Base-by-base conservation (phyloP, 768 basidiomycete species). In the Lentinula raphanica region DNA sequence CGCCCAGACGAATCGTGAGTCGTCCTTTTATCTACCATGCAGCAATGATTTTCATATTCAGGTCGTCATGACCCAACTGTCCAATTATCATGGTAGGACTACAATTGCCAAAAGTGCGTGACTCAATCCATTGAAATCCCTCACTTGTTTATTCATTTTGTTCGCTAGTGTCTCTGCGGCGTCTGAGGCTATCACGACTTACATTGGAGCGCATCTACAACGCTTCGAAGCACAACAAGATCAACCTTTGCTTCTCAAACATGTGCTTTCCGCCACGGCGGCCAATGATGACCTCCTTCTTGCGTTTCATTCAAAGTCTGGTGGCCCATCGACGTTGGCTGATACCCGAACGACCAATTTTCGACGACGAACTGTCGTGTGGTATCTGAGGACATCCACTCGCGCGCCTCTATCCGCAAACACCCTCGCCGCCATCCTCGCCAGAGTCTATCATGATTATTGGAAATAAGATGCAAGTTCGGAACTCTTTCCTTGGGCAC, bases 1-100 rank as follows among this genome's bases (percentile, higher is more conserved):
- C 23, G 81, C 82, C 1, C 83, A 86, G 31, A 92, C 90, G 81
- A 79, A 86, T 35, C 81, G 89, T 87, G 67, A 60, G 87, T 77
- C 31, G 11, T 48, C 23, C 42, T n/a, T 11, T 21, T 42, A 44
- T 35, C 13, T 6, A 19, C 0, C 6, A 29, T 42, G n/a, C n/a
- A n/a, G n/a, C n/a, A n/a, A n/a, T n/a, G n/a, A 13, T 29, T 4
- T 4, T 45, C 7, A 12, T 9, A n/a, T n/a, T 25, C 17, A 6
- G n/a, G n/a, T n/a, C n/a, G n/a, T n/a, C 69, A 91, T 87, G 82
- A 62, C 85, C 85, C 66, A 84, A 81, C 65, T 89, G 89, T 72
- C 96, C 96, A 0, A 98, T 99, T 67, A 97, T 98, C 71, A 90
- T 98, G 76, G 94, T 99, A 42, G 65, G 89, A 90, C 51, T 76